Evolutionary conservation across 495 filamentous ascomycete genomes (phyloP), one percentile per base, ranked within the genome.

Genomic region (Trypethelium eluteriae): DNA sequence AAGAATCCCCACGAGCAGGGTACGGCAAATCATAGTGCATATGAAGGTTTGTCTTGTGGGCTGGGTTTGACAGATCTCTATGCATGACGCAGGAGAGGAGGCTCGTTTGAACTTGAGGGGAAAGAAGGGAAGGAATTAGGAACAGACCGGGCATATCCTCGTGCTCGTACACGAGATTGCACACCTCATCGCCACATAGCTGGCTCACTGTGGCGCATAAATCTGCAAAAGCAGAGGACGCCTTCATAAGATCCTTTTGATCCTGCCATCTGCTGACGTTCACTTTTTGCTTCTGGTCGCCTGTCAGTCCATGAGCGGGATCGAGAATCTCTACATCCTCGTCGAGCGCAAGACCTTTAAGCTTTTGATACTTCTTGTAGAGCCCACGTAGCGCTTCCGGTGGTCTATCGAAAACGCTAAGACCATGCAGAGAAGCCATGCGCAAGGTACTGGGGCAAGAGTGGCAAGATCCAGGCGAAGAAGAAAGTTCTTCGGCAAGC

Each of bases 1-100:
- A 86, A 0, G 86, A 77, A 2, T 64, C 11, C 2, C 34, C 14
- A 34, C 57, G 44, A 32, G 70, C 47, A 2, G 86, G 84, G 71
- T 96, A 96, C 2, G 86, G 84, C 10, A 98, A 78, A 53, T 88
- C 73, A 75, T 92, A 89, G 77, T 96, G 91, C 2, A 89, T 78
- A 75, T 96, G 90, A 14, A 96, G 75, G 77, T 97, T 97, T 66
- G 93, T 96, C 70, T 88, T 82, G 74, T 97, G 89, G 12, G 74
- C 66, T 6, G 86, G 84, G 70, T 89, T 82, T 64, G 88, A 88
- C 14, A 97, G 83, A 75, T 96, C 89, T 46, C 88, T 84, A 74
- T 95, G 91, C 39, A 96, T 78, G 70, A 96, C 77, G 35, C 83
- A 82, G 12, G 77, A 82, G 4, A 96, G 79, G 5, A 97, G 79